Evolutionary conservation across 1,139 yeast species (phyloP).

Genomic region (Suhomyces terraborum): DNA sequence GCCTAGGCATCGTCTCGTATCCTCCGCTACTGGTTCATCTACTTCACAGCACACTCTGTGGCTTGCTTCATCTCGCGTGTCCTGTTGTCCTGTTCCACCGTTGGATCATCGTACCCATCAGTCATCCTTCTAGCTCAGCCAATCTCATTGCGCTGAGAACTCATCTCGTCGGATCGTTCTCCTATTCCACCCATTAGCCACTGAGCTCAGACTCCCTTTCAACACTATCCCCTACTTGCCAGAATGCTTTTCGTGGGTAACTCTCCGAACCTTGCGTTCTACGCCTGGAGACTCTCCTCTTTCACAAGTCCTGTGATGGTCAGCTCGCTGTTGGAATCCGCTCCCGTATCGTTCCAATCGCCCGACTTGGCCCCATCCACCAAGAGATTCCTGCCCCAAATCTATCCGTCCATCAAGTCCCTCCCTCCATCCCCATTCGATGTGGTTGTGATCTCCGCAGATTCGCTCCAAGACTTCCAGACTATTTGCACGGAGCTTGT

Average conservation of each 20-base stretch:
- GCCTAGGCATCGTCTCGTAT: no score
- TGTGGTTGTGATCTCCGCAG: constrained; percentile 37
- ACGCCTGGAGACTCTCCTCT: constrained; percentile 50
- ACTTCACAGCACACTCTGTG: no score
- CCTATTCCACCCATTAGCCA: no score
- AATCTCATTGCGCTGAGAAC: no score
- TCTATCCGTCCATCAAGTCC: constrained; percentile 22
- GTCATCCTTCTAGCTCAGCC: no score
- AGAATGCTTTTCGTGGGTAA: constrained; percentile 36
- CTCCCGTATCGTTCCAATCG: constrained; percentile 12
- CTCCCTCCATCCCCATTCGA: constrained; percentile 31
- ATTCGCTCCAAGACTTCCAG: constrained; percentile 49
- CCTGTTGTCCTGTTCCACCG: no score
- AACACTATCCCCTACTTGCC: not conserved
- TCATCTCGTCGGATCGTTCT: no score
- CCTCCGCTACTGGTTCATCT: no score
- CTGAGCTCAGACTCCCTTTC: no score
- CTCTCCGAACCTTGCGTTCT: constrained; percentile 52
- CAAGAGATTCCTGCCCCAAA: constrained; percentile 26
- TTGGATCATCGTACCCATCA: no score
- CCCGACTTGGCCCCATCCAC: constrained; percentile 6
- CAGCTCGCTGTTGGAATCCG: constrained; percentile 14
- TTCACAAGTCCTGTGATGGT: constrained; percentile 30
- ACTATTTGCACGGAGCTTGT: constrained; percentile 28
- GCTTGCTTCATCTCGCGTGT: no score